Conservation (phyloP, 805 yeast genomes). For the Metschnikowia cerradonensis region DNA sequence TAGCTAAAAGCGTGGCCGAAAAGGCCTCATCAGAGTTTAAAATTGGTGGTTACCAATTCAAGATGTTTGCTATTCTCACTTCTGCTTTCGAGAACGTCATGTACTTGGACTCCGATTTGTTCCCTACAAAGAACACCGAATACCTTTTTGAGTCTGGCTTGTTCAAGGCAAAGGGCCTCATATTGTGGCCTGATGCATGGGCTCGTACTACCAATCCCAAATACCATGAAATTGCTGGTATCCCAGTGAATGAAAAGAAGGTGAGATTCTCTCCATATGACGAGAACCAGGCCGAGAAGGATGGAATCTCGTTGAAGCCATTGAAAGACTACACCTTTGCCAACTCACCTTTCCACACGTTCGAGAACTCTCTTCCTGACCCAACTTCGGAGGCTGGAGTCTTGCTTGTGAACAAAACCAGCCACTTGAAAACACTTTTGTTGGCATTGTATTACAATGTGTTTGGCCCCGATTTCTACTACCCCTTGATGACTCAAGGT, state of each 20-base stretch:
- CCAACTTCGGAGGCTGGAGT: slow-evolving; percentile 72
- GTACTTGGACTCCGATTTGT: slow-evolving; percentile 50
- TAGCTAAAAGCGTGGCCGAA: slow-evolving; percentile 26
- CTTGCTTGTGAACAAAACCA: slow-evolving; percentile 54
- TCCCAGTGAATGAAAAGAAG: slow-evolving; percentile 31
- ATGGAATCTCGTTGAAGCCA: slow-evolving; percentile 26
- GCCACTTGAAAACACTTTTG: slow-evolving; percentile 55
- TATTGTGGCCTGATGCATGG: slow-evolving; percentile 73
- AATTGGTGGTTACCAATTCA: slow-evolving; percentile 48
- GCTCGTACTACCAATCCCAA: slow-evolving; percentile 61
- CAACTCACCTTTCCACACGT: slow-evolving; percentile 51
- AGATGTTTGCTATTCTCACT: slow-evolving; percentile 56
- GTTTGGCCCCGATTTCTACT: slow-evolving; percentile 61
- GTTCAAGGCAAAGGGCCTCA: slow-evolving; percentile 45
- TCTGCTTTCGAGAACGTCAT: slow-evolving; percentile 50
- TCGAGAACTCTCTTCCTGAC: slow-evolving; percentile 62
- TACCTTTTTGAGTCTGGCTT: slow-evolving; percentile 43
- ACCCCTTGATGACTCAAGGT: slow-evolving; percentile 67
- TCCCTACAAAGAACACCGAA: slow-evolving; percentile 42
- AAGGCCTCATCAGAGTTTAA: slow-evolving; percentile 17
- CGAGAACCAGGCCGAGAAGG: slow-evolving; percentile 32
- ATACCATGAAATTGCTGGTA: slow-evolving; percentile 51
- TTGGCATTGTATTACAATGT: slow-evolving; percentile 63
- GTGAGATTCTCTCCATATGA: slow-evolving; percentile 30
- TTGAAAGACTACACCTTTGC: slow-evolving; percentile 20